Conservation (phyloP, 139 green algal genomes). For the Closterium sp. region DNA sequence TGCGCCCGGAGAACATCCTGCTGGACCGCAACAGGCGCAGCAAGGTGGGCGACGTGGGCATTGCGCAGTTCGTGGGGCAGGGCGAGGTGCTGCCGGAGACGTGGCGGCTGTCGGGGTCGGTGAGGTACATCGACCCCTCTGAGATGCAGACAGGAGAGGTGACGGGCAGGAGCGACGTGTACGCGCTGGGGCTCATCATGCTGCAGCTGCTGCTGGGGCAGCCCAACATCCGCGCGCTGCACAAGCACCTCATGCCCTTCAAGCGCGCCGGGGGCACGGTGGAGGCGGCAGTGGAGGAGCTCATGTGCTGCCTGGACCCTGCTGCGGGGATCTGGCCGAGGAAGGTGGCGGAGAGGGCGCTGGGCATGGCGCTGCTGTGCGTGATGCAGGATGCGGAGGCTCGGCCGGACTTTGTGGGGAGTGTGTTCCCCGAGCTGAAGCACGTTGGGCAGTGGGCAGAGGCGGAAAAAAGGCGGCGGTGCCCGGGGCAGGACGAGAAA, state of each 20-base stretch:
- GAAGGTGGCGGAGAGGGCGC: background rate
- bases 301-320: background rate
- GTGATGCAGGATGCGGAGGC: background rate
- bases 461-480: background rate
- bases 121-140: background rate
- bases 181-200: background rate
- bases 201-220: background rate
- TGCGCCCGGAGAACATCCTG: slow-evolving; percentile 89
- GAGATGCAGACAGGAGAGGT: slow-evolving; percentile 1
- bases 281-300: background rate
- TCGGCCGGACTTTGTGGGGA: background rate
- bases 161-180: background rate
- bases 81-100: background rate
- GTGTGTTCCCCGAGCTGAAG: background rate
- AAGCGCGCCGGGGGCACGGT: background rate
- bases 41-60: slow-evolving; percentile 88
- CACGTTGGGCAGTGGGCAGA: background rate
- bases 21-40: slow-evolving; percentile 78
- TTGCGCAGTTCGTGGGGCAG: slow-evolving; percentile 58
- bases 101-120: background rate
- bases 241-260: background rate
- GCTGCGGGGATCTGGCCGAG: background rate
- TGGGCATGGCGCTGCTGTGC: background rate
- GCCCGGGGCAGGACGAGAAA: background rate
- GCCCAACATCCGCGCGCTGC: background rate